Evolutionary conservation across 1,284 basidiomycete genomes (phyloP).

Genomic region (Rhodotorula glutinis): DNA sequence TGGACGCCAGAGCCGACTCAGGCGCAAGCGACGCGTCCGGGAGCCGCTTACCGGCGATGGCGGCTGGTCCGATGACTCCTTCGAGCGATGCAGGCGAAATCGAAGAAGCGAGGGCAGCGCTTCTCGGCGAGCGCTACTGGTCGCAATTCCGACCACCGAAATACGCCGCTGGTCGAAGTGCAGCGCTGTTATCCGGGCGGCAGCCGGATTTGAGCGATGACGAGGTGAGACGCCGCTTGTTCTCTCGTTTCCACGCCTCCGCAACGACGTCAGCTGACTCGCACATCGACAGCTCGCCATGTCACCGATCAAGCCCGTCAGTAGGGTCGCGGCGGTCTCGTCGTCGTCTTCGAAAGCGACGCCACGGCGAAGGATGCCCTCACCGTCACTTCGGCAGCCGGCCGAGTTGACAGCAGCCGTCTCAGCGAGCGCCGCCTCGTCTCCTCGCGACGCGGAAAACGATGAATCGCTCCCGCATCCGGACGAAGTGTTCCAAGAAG

Average conservation of each 20-base stretch:
- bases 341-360: not conserved
- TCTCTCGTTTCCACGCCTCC: too few species aligned
- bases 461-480: not conserved
- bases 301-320: not conserved
- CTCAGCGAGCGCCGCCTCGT: not conserved
- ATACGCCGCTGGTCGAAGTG: not conserved
- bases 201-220: slow-evolving; percentile 6
- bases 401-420: not conserved
- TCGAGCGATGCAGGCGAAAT: slow-evolving; percentile 22
- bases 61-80: not conserved
- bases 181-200: not conserved
- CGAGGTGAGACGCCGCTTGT: slow-evolving; percentile 14
- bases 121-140: slow-evolving; percentile 21
- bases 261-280: too few species aligned
- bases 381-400: not conserved
- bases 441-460: not conserved
- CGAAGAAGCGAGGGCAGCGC: slow-evolving; percentile 12
- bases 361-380: not conserved
- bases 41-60: not conserved
- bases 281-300: slow-evolving; percentile 21
- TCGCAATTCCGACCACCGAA: too few species aligned
- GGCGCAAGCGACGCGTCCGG: not conserved
- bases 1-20: not conserved
- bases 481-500: not conserved
- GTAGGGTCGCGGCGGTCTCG: not conserved